A percentile compares a stretch with the other conserved stretches of the same genome.
phyloP scores from a whole-genome alignment of 108 stramenopile genomes.

The Pseudonitzschia pungens region DNA sequence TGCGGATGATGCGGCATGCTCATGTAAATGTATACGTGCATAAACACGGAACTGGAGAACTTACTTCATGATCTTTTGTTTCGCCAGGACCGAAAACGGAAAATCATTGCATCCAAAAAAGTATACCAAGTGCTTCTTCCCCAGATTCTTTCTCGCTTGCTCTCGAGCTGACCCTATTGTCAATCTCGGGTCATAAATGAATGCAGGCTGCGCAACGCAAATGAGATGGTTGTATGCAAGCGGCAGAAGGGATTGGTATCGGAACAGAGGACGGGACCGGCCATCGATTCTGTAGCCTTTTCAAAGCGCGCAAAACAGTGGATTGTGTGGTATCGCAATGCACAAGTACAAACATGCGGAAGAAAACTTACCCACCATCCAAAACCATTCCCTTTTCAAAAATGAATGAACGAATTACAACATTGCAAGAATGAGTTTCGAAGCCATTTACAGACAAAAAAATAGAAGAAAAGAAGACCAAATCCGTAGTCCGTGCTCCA shows the following conservation, averaged over 20 bases:
- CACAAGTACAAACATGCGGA: neutral
- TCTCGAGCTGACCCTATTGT: slow-evolving; percentile 75
- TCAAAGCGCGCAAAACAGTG: too few relatives aligned
- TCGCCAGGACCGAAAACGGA: slow-evolving; percentile 70
- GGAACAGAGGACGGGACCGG: neutral
- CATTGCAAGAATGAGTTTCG: neutral
- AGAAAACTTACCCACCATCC: slow-evolving; percentile 14
- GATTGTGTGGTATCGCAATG: too few relatives aligned
- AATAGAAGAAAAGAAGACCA: neutral
- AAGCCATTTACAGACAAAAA: too few relatives aligned
- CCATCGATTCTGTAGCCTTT: too few relatives aligned
- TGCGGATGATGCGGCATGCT: too few relatives aligned
- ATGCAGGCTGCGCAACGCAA: slow-evolving; percentile 17
- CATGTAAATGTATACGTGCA: too few relatives aligned
- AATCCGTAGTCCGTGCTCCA: too few relatives aligned
- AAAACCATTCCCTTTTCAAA: slow-evolving; percentile 8
- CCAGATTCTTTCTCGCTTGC: slow-evolving; percentile 75
- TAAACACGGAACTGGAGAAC: too few relatives aligned
- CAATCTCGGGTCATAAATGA: slow-evolving; percentile 66
- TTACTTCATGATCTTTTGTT: slow-evolving; percentile 45
- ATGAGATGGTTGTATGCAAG: slow-evolving; percentile 1
- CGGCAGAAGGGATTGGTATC: slow-evolving; percentile 3
- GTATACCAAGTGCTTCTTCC: slow-evolving; percentile 78
- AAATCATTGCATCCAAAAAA: slow-evolving; percentile 85
- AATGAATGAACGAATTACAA: neutral